A percentile compares a stretch with the other conserved stretches of the same genome.
Evolutionary conservation across 2,329 filamentous ascomycete species (phyloP).

Genomic region (Fusarium algeriense): DNA sequence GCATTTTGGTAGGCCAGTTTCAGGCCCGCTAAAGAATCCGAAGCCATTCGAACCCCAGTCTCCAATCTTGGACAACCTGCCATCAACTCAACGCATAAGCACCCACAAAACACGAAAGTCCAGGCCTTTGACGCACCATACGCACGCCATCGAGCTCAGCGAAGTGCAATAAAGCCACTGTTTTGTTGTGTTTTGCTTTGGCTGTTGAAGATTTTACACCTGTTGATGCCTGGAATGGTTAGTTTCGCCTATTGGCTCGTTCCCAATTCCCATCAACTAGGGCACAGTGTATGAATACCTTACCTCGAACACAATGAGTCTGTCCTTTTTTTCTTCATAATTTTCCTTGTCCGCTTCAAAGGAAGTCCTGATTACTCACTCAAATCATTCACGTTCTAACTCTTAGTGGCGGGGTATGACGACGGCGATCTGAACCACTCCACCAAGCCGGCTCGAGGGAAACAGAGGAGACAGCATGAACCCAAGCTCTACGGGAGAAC

Average conservation of each 20-base stretch:
- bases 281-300: neutral
- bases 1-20: slow-evolving; percentile 35
- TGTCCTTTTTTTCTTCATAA: neutral
- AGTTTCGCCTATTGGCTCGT: slow-evolving; percentile 1
- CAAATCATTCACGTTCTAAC: slow-evolving; percentile 18
- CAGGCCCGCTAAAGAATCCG: slow-evolving; percentile 28
- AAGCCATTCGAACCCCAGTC: slow-evolving; percentile 25
- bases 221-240: slow-evolving; percentile 7
- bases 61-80: slow-evolving; percentile 23
- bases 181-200: neutral
- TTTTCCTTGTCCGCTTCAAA: slow-evolving; percentile 1
- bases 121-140: slow-evolving; percentile 35
- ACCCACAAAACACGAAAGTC: slow-evolving; percentile 38
- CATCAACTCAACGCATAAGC: slow-evolving; percentile 17
- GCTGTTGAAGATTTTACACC: slow-evolving; percentile 20
- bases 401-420: slow-evolving; percentile 43
- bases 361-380: slow-evolving; percentile 5
- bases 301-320: neutral
- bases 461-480: slow-evolving; percentile 13
- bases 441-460: slow-evolving; percentile 40
- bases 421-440: slow-evolving; percentile 40
- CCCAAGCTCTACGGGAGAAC: neutral
- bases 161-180: slow-evolving; percentile 12
- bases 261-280: slow-evolving; percentile 3
- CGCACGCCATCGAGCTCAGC: slow-evolving; percentile 37